Conservation (phyloP, 2,329 filamentous ascomycete species). For the Colletotrichum destructivum region DNA sequence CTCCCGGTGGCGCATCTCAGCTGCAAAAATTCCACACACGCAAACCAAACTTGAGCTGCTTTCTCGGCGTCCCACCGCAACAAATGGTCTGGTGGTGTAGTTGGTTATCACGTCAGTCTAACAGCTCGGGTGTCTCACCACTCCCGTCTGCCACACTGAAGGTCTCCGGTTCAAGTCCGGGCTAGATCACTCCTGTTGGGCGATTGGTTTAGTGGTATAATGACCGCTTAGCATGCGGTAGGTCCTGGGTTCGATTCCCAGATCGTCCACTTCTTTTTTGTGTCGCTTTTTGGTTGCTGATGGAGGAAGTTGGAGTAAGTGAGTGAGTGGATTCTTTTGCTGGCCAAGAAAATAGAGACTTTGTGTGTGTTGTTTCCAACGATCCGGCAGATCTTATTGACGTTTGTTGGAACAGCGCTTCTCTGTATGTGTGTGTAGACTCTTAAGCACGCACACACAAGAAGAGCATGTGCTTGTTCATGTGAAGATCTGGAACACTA, state of each 20-base stretch:
- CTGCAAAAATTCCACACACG: not conserved
- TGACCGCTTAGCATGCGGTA: conserved; percentile 41
- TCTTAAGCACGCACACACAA: no score
- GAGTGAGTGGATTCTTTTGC: not conserved
- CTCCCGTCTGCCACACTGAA: conserved; percentile 31
- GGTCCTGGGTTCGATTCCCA: conserved; percentile 40
- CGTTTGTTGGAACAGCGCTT: no score
- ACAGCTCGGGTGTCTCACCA: conserved; percentile 45
- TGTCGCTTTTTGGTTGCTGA: not conserved
- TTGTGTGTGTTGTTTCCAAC: no score
- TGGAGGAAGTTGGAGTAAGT: no score
- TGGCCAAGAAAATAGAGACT: no score
- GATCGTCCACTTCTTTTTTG: conserved; percentile 31
- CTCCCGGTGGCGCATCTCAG: not conserved
- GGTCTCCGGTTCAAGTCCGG: conserved; percentile 42
- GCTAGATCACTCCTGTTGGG: conserved; percentile 40
- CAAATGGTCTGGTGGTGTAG: conserved; percentile 55
- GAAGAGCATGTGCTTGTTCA: no score
- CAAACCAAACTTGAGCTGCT: not conserved
- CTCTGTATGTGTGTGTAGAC: no score
- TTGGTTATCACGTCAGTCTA: conserved; percentile 67
- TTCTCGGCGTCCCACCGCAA: not conserved
- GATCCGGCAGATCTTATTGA: no score
- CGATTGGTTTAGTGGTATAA: conserved; percentile 42
- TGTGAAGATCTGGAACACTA: no score